These are phyloP conservation scores for Leccinum subspadiceum DNA, from an alignment of 1,284 basidiomycete genomes.

Conservation along the genomic window DNA sequence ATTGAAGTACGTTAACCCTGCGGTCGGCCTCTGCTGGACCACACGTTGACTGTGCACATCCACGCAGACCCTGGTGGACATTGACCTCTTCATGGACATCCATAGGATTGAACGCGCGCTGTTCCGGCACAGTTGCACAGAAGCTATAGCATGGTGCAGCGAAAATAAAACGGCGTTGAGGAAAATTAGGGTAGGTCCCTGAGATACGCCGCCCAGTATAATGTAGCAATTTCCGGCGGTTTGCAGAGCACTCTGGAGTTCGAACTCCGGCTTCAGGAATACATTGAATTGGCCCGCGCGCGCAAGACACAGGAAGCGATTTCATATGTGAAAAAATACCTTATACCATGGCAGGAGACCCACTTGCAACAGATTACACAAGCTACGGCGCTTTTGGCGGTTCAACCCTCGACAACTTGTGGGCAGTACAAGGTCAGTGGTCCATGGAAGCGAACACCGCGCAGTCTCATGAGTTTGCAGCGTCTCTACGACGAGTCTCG, in stretches of 20 bases:
- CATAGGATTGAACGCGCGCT: constrained; percentile 82
- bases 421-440: constrained; percentile 65
- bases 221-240: constrained; percentile 16
- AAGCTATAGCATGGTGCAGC: constrained; percentile 93
- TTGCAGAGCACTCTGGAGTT: constrained; percentile 91
- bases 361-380: constrained; percentile 77
- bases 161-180: constrained; percentile 93
- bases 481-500: constrained; percentile 77
- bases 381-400: constrained; percentile 76
- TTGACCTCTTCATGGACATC: constrained; percentile 90
- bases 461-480: constrained; percentile 41
- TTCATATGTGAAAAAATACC: constrained; percentile 78
- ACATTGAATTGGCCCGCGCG: constrained; percentile 83
- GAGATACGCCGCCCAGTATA: constrained; percentile 10
- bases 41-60: constrained; percentile 24
- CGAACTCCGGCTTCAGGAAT: constrained; percentile 93
- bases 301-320: constrained; percentile 78
- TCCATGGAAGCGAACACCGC: background rate
- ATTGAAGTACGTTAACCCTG: constrained; percentile 57
- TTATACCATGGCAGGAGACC: constrained; percentile 80
- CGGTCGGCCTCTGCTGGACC: constrained; percentile 13
- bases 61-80: constrained; percentile 77
- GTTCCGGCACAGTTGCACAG: constrained; percentile 71
- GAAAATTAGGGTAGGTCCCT: constrained; percentile 75
- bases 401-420: constrained; percentile 62